phyloP scores from a whole-genome alignment of 257 asterid genomes.

The Orobanche coerulescens region DNA sequence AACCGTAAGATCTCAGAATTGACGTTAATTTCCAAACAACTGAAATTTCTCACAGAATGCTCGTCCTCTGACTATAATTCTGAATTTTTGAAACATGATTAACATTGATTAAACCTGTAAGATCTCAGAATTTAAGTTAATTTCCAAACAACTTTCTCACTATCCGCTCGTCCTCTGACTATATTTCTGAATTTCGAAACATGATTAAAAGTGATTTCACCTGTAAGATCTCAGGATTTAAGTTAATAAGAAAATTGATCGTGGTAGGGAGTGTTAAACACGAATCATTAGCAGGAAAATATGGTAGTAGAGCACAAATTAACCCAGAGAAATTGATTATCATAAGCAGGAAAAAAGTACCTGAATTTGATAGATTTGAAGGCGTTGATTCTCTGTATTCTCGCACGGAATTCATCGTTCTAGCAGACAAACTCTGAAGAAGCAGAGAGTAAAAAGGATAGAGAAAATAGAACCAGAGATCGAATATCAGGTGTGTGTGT shows the following conservation, averaged over 20 bases:
- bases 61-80: not conserved
- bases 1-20: not conserved
- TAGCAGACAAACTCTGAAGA: constrained; percentile 8
- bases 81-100: not conserved
- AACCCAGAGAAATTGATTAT: not conserved
- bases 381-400: constrained; percentile 36
- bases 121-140: constrained; percentile 10
- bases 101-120: not conserved
- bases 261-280: not conserved
- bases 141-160: not conserved
- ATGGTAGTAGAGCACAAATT: not conserved
- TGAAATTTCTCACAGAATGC: not conserved
- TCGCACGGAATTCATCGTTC: constrained; percentile 26
- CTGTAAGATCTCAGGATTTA: too few species aligned
- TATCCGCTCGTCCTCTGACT: not conserved
- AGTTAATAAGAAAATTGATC: not conserved
- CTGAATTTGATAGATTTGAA: constrained; percentile 32
- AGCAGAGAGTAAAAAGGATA: not conserved
- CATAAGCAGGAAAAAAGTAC: constrained; percentile 16
- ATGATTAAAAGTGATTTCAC: too few species aligned
- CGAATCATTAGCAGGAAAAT: not conserved
- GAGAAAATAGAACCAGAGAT: not conserved
- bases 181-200: not conserved
- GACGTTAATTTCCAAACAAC: not conserved
- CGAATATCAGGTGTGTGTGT: not conserved